These are phyloP conservation scores for Podospora australis DNA, from an alignment of 495 filamentous ascomycete species.

Conservation along the genomic window DNA sequence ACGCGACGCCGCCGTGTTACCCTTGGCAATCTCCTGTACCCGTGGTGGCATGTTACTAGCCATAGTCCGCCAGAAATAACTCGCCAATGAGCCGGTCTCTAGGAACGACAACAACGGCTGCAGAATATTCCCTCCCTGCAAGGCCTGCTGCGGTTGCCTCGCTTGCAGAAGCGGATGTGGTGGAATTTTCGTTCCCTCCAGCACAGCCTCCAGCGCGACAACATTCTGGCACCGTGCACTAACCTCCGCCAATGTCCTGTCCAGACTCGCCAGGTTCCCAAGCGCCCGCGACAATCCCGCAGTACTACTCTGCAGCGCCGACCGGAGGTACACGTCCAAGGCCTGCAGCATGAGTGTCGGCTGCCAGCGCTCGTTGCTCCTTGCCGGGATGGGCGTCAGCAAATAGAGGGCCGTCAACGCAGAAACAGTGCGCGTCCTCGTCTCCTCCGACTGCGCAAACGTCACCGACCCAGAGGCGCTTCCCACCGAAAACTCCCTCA, in stretches of 20 bases:
- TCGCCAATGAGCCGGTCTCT: conserved; percentile 80
- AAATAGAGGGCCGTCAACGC: conserved; percentile 75
- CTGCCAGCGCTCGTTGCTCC: conserved; percentile 45
- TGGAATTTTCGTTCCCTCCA: conserved; percentile 61
- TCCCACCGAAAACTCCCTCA: conserved; percentile 79
- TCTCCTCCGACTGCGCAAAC: conserved; percentile 76
- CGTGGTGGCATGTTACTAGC: conserved; percentile 69
- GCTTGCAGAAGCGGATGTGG: conserved; percentile 54
- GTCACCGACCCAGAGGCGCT: conserved; percentile 50
- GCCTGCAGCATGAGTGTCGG: conserved; percentile 69
- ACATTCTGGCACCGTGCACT: conserved; percentile 84
- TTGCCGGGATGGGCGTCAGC: conserved; percentile 53
- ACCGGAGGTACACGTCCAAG: conserved; percentile 72
- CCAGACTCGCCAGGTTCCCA: conserved; percentile 72
- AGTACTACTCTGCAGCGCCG: conserved; percentile 65
- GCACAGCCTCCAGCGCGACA: conserved; percentile 73
- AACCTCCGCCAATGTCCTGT: conserved; percentile 75
- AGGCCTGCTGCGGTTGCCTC: conserved; percentile 8
- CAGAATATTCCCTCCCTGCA: conserved; percentile 52
- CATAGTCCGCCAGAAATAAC: conserved; percentile 85
- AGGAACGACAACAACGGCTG: conserved; percentile 67
- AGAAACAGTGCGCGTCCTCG: conserved; percentile 62
- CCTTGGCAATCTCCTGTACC: conserved; percentile 76
- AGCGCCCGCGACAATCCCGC: conserved; percentile 65
- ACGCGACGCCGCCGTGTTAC: conserved; percentile 75